These are phyloP conservation scores for Solanum acaule DNA, from an alignment of 257 asterid genomes.

Conservation along the genomic window DNA sequence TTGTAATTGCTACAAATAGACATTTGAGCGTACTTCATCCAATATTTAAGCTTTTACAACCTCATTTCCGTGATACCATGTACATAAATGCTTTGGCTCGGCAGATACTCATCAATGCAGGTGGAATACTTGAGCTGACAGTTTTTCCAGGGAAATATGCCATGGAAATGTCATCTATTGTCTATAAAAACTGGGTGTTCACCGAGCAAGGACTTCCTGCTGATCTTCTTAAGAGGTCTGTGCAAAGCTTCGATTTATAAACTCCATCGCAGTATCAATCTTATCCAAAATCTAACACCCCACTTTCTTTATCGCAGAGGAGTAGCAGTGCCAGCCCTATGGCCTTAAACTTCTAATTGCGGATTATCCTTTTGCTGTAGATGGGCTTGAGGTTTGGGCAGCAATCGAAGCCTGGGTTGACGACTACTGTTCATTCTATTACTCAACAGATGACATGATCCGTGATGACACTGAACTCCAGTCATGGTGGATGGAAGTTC, in stretches of 20 bases:
- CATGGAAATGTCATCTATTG: constrained; percentile 64
- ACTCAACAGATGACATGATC: constrained; percentile 11
- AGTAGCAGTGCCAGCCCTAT: constrained; percentile 17
- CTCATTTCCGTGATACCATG: constrained; percentile 87
- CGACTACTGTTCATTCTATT: constrained; percentile 18
- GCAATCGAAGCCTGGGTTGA: constrained; percentile 20
- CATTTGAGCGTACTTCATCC: constrained; percentile 83
- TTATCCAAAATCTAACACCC: neutral
- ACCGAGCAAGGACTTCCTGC: constrained; percentile 74
- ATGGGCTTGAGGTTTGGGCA: constrained; percentile 27
- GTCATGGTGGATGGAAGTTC: constrained; percentile 23
- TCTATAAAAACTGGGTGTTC: constrained; percentile 69
- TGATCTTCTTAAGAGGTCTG: constrained; percentile 69
- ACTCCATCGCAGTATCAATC: neutral
- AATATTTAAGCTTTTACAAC: constrained; percentile 73
- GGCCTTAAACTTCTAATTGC: constrained; percentile 19
- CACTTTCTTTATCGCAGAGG: constrained; percentile 13
- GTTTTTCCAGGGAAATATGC: constrained; percentile 71
- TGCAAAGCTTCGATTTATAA: neutral
- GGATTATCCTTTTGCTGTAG: constrained; percentile 28
- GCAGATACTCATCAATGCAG: constrained; percentile 75
- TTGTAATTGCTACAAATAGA: constrained; percentile 63
- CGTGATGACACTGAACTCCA: constrained; percentile 18
- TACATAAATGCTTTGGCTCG: constrained; percentile 81
- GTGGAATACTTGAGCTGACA: constrained; percentile 71